Evolutionary conservation across 352 stramenopile species (phyloP).

Genomic region (Phytophthora agathidicida): DNA sequence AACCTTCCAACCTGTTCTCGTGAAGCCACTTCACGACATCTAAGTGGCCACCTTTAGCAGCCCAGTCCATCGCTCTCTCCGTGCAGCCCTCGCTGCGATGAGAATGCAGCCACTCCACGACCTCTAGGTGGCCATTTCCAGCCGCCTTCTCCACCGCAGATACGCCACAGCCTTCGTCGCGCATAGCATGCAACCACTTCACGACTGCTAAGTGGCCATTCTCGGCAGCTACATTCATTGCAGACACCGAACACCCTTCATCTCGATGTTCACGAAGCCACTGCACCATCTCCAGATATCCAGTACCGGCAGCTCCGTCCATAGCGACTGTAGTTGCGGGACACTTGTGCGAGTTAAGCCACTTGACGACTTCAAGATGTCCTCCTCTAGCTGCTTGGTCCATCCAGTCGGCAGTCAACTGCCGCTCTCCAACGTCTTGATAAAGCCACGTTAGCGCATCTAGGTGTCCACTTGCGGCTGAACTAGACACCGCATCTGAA

Average conservation of each 20-base stretch:
- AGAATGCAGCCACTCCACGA: conserved; percentile 23
- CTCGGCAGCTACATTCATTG: conserved; percentile 30
- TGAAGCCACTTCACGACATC: conserved; percentile 31
- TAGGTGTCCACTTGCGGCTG: conserved; percentile 12
- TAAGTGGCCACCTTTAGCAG: conserved; percentile 25
- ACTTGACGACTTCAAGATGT: conserved; percentile 24
- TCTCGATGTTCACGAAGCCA: conserved; percentile 20
- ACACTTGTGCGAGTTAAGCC: conserved; percentile 19
- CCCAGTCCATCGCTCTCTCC: conserved; percentile 31
- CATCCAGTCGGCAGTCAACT: conserved; percentile 21
- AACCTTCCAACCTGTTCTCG: conserved; percentile 19
- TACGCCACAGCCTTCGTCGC: conserved; percentile 20
- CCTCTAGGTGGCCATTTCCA: conserved; percentile 29
- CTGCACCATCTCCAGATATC: conserved; percentile 16
- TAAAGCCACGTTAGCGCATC: conserved; percentile 20
- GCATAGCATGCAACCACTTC: conserved; percentile 21
- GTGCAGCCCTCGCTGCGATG: conserved; percentile 29
- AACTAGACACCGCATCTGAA: background rate
- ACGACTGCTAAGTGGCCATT: conserved; percentile 18
- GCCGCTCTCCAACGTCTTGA: conserved; percentile 7
- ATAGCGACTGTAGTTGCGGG: conserved; percentile 16
- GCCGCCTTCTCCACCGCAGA: conserved; percentile 31
- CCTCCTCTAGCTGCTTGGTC: conserved; percentile 21
- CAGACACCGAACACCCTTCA: conserved; percentile 17
- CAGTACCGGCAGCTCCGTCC: conserved; percentile 22